Percentiles rank a stretch among this genome's conserved stretches.
Conservation (phyloP, 1,284 basidiomycete species). For the Phenoliferia sp. region DNA sequence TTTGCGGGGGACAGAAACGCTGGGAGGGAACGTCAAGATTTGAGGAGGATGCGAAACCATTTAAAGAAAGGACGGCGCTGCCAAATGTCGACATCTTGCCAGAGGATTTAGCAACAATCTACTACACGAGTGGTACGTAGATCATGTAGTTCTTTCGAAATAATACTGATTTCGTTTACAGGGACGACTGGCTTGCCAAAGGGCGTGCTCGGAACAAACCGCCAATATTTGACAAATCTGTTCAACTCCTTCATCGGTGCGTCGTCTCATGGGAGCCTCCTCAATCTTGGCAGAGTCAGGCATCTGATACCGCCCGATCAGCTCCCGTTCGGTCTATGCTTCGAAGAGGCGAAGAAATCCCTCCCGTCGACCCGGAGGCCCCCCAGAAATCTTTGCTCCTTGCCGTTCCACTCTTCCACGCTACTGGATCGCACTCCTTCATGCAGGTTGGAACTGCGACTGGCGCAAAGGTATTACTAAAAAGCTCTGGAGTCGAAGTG, state of each 20-base stretch:
- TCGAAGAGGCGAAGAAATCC: slow-evolving; percentile 47
- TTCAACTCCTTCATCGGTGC: slow-evolving; percentile 41
- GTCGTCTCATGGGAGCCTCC: too few relatives aligned
- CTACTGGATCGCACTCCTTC: slow-evolving; percentile 48
- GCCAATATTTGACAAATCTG: slow-evolving; percentile 52
- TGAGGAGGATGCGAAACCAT: background rate
- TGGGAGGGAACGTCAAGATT: background rate
- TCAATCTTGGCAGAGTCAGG: background rate
- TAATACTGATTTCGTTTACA: background rate
- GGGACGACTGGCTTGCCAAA: slow-evolving; percentile 57
- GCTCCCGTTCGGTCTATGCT: slow-evolving; percentile 43
- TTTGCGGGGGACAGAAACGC: background rate
- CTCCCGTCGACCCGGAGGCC: slow-evolving; percentile 37
- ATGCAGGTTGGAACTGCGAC: slow-evolving; percentile 48
- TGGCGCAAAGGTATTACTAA: slow-evolving; percentile 49
- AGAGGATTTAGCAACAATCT: slow-evolving; percentile 53
- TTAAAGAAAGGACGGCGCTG: slow-evolving; percentile 2
- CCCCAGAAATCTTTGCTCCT: slow-evolving; percentile 51
- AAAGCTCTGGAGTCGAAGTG: background rate
- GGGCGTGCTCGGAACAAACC: slow-evolving; percentile 54
- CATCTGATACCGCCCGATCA: background rate
- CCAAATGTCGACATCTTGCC: slow-evolving; percentile 38
- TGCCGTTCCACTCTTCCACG: slow-evolving; percentile 50
- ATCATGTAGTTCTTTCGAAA: too few relatives aligned
- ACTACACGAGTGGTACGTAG: slow-evolving; percentile 40